Base-by-base conservation (phyloP, 2,329 filamentous ascomycete genomes). In the Sporothrix inflata region DNA sequence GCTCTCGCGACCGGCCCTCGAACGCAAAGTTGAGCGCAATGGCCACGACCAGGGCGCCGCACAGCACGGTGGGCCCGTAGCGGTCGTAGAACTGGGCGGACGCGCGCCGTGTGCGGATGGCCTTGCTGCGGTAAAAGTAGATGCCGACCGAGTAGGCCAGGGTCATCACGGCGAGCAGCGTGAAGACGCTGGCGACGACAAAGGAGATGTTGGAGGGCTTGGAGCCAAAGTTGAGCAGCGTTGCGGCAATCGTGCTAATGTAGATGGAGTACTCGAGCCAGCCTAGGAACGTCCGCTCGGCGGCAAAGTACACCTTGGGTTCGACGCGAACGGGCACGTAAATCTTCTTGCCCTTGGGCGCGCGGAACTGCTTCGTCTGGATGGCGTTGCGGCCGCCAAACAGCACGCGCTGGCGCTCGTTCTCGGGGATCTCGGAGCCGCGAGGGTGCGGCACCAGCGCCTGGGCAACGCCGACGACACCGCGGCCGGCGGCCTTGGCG, bases 251-350 rank as follows among this genome's bases (percentile, higher is more conserved):
- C 38, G 92, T 92, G 77, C 93, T 94, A 70, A 99, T 90, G 79
- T 98, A 94, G 78, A 98, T 97, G 67, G 92, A 95, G 82, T 97
- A 98, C 82, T 99, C 95, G 77, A 99, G 92, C 92, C 96, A 99
- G 75, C 94, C 93, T 72, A 99, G 87, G 83, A 98, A 99, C 0
- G 96, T 99, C 75, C 96, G 89, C 82, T 99, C 96, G 0, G 94
- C 94, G 27, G 96, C 96, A 79, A 99, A 97, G 81, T 94, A 97
- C 68, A 99, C 96, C 83, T 99, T 99, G 45, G 96, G 96, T 82
- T 99, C 96, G 45, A 99, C 94, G 66, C 96, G 90, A 71, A 98
- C 91, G 16, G 95, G 95, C 30, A 99, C 96, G 78, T 98, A 95
- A 73, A 99, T 98, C 81, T 93, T 93, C 88, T 94, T 95, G 70